Percentiles rank a stretch among this genome's conserved stretches.
Conservation (phyloP, 2,329 filamentous ascomycete genomes). For the Dissoconium aciculare region DNA sequence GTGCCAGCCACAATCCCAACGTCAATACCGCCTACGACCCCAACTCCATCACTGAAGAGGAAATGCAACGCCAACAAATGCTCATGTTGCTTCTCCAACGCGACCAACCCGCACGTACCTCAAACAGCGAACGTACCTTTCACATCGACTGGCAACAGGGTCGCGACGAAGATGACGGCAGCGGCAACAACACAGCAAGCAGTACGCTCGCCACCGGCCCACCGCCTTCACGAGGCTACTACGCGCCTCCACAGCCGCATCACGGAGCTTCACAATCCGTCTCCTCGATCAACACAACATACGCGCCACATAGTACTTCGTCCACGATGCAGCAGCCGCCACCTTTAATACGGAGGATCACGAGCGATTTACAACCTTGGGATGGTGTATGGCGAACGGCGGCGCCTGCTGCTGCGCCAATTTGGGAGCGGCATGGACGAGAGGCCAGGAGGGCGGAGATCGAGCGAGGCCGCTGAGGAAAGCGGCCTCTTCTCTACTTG, state of each 20-base stretch:
- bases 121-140: slow-evolving; percentile 26
- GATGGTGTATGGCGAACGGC: slow-evolving; percentile 20
- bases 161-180: slow-evolving; percentile 17
- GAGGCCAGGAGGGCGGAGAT: slow-evolving; percentile 11
- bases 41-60: slow-evolving; percentile 31
- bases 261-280: too few relatives aligned
- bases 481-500: too few relatives aligned
- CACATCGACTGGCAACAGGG: slow-evolving; percentile 25
- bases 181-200: too few relatives aligned
- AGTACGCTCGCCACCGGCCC: too few relatives aligned
- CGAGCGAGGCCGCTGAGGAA: slow-evolving; percentile 7
- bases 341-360: slow-evolving; percentile 10
- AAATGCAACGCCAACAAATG: slow-evolving; percentile 37
- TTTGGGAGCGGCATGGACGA: not conserved
- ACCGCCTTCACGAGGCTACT: slow-evolving; percentile 15
- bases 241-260: slow-evolving; percentile 17
- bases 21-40: slow-evolving; percentile 18
- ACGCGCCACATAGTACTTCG: too few relatives aligned
- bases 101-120: slow-evolving; percentile 20
- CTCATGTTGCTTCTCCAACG: slow-evolving; percentile 27
- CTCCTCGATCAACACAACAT: too few relatives aligned
- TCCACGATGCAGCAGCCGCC: too few relatives aligned
- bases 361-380: slow-evolving; percentile 17
- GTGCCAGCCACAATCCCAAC: slow-evolving; percentile 11
- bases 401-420: slow-evolving; percentile 15